Base-by-base conservation (phyloP, 192 early-diverging fungal genomes). In the Funneliformis mosseae region DNA sequence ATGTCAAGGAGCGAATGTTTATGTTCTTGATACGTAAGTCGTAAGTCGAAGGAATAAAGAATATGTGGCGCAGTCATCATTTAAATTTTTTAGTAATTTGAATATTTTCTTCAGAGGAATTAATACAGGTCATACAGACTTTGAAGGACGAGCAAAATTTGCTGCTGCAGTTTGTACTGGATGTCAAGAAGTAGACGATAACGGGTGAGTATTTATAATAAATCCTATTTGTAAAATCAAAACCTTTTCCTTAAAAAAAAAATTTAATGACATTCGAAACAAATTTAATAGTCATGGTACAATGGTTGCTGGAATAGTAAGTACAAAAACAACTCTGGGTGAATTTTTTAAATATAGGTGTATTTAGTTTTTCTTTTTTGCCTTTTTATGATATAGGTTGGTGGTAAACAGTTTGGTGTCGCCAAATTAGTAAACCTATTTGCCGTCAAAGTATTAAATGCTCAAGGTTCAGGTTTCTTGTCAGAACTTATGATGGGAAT, bases 361-460 rank as follows among this genome's bases (percentile, higher is more conserved):
- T 33, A n/a, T 14, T 66, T 33, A 10, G 10, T 64, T 28, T 7
- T 28, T 64, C 14, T 33, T 16, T 23, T 6, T 67, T 5, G 16
- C 33, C 2, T 0, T 64, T 33, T 16, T 8, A 67, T 61, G 1
- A 61, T 33, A 61, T 14, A 61, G 59, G 12, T 97, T 76, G 93
- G 87, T 48, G 89, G 92, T 48, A 84, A 39, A 4, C 82, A 74
- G 0, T 94, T 88, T 78, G 94, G 94, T 62, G 92, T 95, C 45
- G 93, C 94, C 38, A 95, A 95, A 82, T 93, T 92, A 74, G 90
- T 85, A 11, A 87, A 81, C 12, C 25, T 95, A 11, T 81, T 94
- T 18, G 84, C 94, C 63, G 90, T 95, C 43, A 93, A 95, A 83
- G 94, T 95, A 9, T 82, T 95, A 27, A 61, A 87, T 27, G 62